Base-by-base conservation (phyloP, 306 rosid genomes). In the Castanospermum australe region DNA sequence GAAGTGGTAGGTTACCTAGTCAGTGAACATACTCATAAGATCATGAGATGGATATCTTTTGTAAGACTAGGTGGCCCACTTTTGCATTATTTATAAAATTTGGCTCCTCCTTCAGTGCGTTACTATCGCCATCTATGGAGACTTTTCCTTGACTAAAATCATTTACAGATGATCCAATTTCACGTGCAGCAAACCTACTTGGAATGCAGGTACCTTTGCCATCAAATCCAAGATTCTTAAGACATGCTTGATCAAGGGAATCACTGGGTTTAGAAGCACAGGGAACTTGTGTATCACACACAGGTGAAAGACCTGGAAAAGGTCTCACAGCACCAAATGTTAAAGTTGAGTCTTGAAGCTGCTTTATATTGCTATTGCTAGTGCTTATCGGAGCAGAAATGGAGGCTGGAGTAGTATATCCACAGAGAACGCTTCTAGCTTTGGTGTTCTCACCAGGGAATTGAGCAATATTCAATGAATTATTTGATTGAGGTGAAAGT, bases 21-120 rank as follows among this genome's bases (percentile, higher is more conserved):
- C 84, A 41, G 81, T 56, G 79, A 86, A 86, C 60, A 68, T 76
- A 54, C 87, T 82, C 79, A 54, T 81, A 84, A 79, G 81, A 75
- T 84, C 89, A 59, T 75, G 67, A 32, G 87, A 84, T 56, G 84
- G 76, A 83, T 60, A 85, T 57, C 83, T 86, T n/a, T 39, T 47
- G 90, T 44, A 79, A 38, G 48, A 77, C 21, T 22, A 86, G 75
- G 28, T 77, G 21, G 64, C 85, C 90, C 61, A 45, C 77, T 75
- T 78, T 85, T 33, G 85, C 67, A 51, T 81, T 63, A 51, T 80
- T 87, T 33, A 63, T 47, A 18, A 65, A 83, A 67, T 33, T 71
- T n/a, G 94, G 88, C 77, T 85, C 89, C 83, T 77, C 86, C 84
- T 86, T 89, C 81, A 83, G 80, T 47, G 77, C 66, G 82, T 64